Base-by-base conservation (phyloP, 1,284 basidiomycete genomes). In the Fomitopsis palustris region DNA sequence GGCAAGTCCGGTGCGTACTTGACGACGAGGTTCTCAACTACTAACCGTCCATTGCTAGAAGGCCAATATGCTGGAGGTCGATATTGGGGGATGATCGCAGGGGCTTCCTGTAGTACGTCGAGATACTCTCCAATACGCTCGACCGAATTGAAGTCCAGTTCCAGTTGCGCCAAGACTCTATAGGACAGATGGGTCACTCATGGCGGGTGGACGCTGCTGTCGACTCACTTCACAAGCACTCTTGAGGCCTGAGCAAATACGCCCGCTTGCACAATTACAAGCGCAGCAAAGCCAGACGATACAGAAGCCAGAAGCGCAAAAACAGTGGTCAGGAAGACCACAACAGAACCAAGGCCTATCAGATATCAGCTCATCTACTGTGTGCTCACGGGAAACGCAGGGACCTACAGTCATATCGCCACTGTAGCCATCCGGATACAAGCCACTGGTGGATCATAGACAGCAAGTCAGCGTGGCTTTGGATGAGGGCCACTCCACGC, bases 111-210 rank as follows among this genome's bases (percentile, higher is more conserved):
- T 4, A 87, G 83, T 14, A 93, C 80, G 37, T 83, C 79, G 10
- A 94, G 79, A 68, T 94, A 95, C 71, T 95, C 92, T 17, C 87
- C 82, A 12, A 95, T 86, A 60, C 93, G 85, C 71, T 96, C 93
- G 6, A 95, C 86, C 23, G 88, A 86, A 72, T 86, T 87, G 74
- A 92, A 90, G 72, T 90, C 86, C 16, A 89, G 77, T 67, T 89
- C 87, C 0, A 89, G 71, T 66, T 88, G 87, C 1, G 86, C 85
- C 25, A 81, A 78, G 9, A 87, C 85, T 63, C 83, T 84, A 57
- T n/a, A n/a, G n/a, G n/a, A n/a, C 25, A 57, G 31, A 59, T 39
- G 33, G 57, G 27, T 19, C 8, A 35, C 2, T 5, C 31, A 12
- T 4, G 16, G 31, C 17, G 19, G 16, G 23, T 35, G 27, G 16